These are phyloP conservation scores for Aeminium ludgeri DNA, from an alignment of 495 filamentous ascomycete species.

Conservation along the genomic window DNA sequence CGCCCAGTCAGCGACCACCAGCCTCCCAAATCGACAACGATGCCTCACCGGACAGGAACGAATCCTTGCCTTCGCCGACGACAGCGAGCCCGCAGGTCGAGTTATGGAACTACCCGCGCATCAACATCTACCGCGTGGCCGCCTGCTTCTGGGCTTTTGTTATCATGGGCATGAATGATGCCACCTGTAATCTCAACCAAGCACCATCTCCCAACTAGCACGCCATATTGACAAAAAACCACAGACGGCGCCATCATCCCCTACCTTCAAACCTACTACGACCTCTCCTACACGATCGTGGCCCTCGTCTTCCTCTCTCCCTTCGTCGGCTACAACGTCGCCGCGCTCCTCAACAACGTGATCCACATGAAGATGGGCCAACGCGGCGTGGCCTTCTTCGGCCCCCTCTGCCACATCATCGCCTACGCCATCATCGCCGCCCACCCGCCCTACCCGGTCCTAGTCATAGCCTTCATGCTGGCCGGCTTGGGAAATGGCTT, in stretches of 20 bases:
- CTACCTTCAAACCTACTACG: slow-evolving; percentile 43
- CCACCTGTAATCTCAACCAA: slow-evolving; percentile 40
- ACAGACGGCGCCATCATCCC: slow-evolving; percentile 11
- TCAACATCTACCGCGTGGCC: slow-evolving; percentile 47
- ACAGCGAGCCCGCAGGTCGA: slow-evolving; percentile 23
- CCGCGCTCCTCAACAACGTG: slow-evolving; percentile 40
- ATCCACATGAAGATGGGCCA: slow-evolving; percentile 49
- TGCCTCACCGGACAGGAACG: slow-evolving; percentile 17
- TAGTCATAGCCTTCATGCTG: slow-evolving; percentile 41
- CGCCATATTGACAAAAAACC: not conserved
- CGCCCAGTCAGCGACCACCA: not conserved
- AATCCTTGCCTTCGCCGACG: slow-evolving; percentile 25
- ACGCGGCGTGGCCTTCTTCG: slow-evolving; percentile 54
- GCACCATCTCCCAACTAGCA: slow-evolving; percentile 41
- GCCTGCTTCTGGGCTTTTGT: slow-evolving; percentile 59
- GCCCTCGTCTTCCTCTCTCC: slow-evolving; percentile 48
- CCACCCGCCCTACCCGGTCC: slow-evolving; percentile 43
- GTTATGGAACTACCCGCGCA: slow-evolving; percentile 52
- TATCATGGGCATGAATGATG: slow-evolving; percentile 70
- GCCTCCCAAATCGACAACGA: not conserved
- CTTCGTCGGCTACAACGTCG: slow-evolving; percentile 38
- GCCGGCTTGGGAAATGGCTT: slow-evolving; percentile 49
- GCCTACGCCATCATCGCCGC: slow-evolving; percentile 42
- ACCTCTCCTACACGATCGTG: slow-evolving; percentile 40
- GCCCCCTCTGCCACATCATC: slow-evolving; percentile 44